A percentile compares a stretch with the other conserved stretches of the same genome.
These are phyloP conservation scores for Phyllosticta ampelicida DNA, from an alignment of 2,329 filamentous ascomycete genomes.

Conservation along the genomic window DNA sequence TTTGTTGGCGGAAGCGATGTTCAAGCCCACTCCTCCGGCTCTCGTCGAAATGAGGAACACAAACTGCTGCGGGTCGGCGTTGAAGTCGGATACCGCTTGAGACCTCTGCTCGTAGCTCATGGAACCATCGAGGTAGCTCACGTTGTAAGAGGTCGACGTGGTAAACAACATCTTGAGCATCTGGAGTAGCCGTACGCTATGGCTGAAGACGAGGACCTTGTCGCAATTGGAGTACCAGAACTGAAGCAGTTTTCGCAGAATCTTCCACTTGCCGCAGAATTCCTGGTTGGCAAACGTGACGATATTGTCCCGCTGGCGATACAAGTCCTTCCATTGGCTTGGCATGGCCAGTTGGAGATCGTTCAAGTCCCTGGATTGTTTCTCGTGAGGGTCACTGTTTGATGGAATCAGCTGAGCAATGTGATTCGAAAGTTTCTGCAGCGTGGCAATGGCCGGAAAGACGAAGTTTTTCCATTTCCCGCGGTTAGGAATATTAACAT, in stretches of 20 bases:
- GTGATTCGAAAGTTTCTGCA: conserved; percentile 88
- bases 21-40: conserved; percentile 85
- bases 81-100: conserved; percentile 78
- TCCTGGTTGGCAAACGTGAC: conserved; percentile 73
- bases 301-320: conserved; percentile 65
- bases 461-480: conserved; percentile 64
- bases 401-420: conserved; percentile 75
- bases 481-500: conserved; percentile 45
- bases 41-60: conserved; percentile 93
- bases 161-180: conserved; percentile 80
- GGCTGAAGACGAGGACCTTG: conserved; percentile 92
- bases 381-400: conserved; percentile 53
- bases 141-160: conserved; percentile 72
- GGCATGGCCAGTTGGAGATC: conserved; percentile 67
- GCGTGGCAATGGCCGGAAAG: conserved; percentile 70
- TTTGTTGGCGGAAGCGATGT: conserved; percentile 96
- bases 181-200: conserved; percentile 73
- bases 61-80: conserved; percentile 75
- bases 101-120: conserved; percentile 77
- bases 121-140: conserved; percentile 81
- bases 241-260: conserved; percentile 72
- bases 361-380: conserved; percentile 66
- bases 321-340: conserved; percentile 61
- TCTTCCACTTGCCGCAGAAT: conserved; percentile 95
- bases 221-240: conserved; percentile 87